Evolutionary conservation across 768 basidiomycete species (phyloP), one percentile per base, ranked within the genome.

Genomic region (Pleurotus djamor): DNA sequence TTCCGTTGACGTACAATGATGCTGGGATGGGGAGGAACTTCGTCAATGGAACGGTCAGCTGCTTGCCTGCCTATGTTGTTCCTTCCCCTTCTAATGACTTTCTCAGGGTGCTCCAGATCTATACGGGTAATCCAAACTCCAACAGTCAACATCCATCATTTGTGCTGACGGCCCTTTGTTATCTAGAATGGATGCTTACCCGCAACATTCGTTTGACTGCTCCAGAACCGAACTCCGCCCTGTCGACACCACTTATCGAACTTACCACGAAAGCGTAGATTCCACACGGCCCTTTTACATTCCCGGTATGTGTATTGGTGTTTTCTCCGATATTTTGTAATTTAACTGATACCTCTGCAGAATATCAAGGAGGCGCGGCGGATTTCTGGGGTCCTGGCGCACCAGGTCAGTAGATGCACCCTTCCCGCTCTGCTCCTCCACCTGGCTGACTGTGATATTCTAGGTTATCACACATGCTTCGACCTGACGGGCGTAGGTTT

Each of bases 301-400:
- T 62, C 91, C 92, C 10, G 78, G 87, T 87, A 66, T 54, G 71
- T 47, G 6, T 34, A 38, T 1, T 38, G 41, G 56, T 61, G 60
- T 32, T 50, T 47, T 4, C n/a, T 1, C 14, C 38, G 58, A 4
- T 5, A 56, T 16, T 4, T 36, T 6, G 34, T 4, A 7, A 36
- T 43, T 44, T 4, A 7, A 36, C 21, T 44, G 5, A 36, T 43
- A 38, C 48, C 17, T 17, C 28, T 34, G 34, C 52, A 74, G 76
- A 86, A 72, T 88, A 85, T 67, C 87, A 90, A 76, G 89, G 83
- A 10, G 92, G 92, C 6, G 80, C 89, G 7, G 92, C 85, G 63
- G 91, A 94, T 67, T 85, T 90, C 3, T 94, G 90, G 89, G 92
- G 88, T 12, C 85, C 87, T 0, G 80, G 76, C 2, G 86, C 88